Evolutionary conservation across 2,329 filamentous ascomycete genomes (phyloP).

Genomic region (Xylariaceae sp.): DNA sequence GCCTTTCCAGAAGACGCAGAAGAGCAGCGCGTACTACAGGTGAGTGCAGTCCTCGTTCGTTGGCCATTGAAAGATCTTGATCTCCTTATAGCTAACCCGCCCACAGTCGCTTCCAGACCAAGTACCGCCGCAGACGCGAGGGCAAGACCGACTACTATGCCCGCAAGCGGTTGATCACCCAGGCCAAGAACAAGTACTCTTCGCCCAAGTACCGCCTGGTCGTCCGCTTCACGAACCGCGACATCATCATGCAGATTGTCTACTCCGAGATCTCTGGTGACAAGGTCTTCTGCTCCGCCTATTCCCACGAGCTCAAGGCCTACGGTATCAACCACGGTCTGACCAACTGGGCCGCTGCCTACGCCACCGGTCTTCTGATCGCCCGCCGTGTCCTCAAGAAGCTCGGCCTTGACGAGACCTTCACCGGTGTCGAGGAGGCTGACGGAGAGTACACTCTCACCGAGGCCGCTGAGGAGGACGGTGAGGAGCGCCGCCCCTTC

Average conservation of each 20-base stretch:
- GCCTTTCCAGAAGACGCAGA: conserved; percentile 90
- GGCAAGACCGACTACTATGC: conserved; percentile 99
- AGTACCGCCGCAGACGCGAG: conserved; percentile 94
- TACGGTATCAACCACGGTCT: conserved; percentile 98
- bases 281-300: conserved; percentile 91
- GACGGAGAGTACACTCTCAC: conserved; percentile 95
- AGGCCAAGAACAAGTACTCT: conserved; percentile 99
- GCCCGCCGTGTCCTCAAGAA: conserved; percentile 96
- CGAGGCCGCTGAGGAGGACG: conserved; percentile 85
- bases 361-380: conserved; percentile 92
- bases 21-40: conserved; percentile 99
- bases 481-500: conserved; percentile 95
- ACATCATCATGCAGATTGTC: conserved; percentile 98
- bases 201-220: conserved; percentile 99
- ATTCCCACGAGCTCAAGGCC: conserved; percentile 94
- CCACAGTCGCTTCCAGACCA: conserved; percentile 92
- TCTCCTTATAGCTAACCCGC: conserved; percentile 20
- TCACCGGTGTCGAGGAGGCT: conserved; percentile 92
- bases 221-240: conserved; percentile 98
- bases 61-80: not conserved
- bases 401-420: conserved; percentile 89
- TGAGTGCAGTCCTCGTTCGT: conserved; percentile 43
- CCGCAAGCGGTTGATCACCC: conserved; percentile 98
- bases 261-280: conserved; percentile 93
- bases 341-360: conserved; percentile 99